phyloP scores from a whole-genome alignment of 2,329 filamentous ascomycete genomes.

The Knufia fluminis region DNA sequence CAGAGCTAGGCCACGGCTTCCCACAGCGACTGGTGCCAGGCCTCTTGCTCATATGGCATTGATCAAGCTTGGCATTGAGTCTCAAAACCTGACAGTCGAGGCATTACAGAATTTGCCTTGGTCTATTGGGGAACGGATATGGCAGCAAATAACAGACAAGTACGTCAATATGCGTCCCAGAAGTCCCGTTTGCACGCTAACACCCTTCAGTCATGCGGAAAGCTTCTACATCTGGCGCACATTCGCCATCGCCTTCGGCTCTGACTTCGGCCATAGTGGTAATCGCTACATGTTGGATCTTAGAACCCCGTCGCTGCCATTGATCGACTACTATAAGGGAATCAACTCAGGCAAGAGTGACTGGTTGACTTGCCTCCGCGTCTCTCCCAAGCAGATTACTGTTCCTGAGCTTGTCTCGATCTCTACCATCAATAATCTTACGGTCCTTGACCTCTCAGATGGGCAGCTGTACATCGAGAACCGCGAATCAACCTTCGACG shows the following conservation, averaged over 20 bases:
- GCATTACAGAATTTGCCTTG: slow-evolving; percentile 33
- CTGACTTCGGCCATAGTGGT: slow-evolving; percentile 24
- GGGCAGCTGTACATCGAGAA: slow-evolving; percentile 12
- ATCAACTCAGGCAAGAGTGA: slow-evolving; percentile 25
- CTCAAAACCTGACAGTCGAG: slow-evolving; percentile 28
- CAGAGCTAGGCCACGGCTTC: slow-evolving; percentile 1
- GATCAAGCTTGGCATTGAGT: slow-evolving; percentile 24
- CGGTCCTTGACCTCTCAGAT: slow-evolving; percentile 29
- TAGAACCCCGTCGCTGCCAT: slow-evolving; percentile 24
- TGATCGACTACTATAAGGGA: slow-evolving; percentile 30
- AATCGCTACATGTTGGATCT: slow-evolving; percentile 28
- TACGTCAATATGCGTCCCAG: slow-evolving; percentile 18
- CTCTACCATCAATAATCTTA: slow-evolving; percentile 31
- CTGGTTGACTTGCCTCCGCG: slow-evolving; percentile 31
- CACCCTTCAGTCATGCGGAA: slow-evolving; percentile 15
- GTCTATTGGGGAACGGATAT: slow-evolving; percentile 32
- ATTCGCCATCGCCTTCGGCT: slow-evolving; percentile 31
- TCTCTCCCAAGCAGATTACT: slow-evolving; percentile 27
- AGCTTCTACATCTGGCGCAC: slow-evolving; percentile 38
- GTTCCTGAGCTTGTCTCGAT: slow-evolving; percentile 32
- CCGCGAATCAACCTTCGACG: slow-evolving; percentile 25
- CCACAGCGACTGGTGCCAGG: slow-evolving; percentile 13
- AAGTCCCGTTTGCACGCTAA: slow-evolving; percentile 4
- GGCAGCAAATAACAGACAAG: slow-evolving; percentile 31
- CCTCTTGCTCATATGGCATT: slow-evolving; percentile 17